Evolutionary conservation across 129 eudicot genomes (phyloP), one percentile per base, ranked within the genome.

Genomic region (Centella asiatica): DNA sequence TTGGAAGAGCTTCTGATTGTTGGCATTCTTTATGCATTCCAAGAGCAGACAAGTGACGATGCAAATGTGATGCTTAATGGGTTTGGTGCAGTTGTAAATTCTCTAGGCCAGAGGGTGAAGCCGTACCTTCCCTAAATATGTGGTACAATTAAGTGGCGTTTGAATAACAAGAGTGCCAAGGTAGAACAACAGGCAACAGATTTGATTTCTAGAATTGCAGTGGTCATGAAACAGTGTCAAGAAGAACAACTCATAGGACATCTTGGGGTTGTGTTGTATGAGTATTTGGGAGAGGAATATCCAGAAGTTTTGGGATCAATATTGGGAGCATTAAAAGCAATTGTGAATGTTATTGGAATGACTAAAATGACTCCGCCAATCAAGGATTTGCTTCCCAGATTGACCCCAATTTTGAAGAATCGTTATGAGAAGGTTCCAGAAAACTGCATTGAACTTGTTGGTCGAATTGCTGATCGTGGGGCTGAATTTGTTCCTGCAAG

Each of bases 391-490:
- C 95, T 90, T 42, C 94, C 94, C 24, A 82, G 95, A 26, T 75
- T 90, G 39, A 81, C 95, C 44, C 95, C 94, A 0, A 83, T 90
- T 6, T 77, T 90, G 73, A 90, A 90, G 69, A 90, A 90, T 67
- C 86, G 95, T 28, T 95, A 90, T 33, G 97, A 90, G 62, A 90
- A 90, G 75, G 97, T 90, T 57, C 95, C 86, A 59, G 95, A 90
- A 70, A 90, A 90, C 34, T 90, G 97, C 42, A 86, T 90, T 32
- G 97, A 90, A 54, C 81, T 90, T 45, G 95, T 90, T 12, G 95
- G 97, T n/a, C 74, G 95, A 45, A 86, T 90, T 73, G 97, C 97
- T n/a, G 95, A 90, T 37, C 89, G 95, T 49, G 97, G 97, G n/a
- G 94, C 95, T 9, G 97, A 90, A 73, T 90, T 81, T 66, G 97